Conservation (phyloP, 169 alveolate species). For the Theileria parva region DNA sequence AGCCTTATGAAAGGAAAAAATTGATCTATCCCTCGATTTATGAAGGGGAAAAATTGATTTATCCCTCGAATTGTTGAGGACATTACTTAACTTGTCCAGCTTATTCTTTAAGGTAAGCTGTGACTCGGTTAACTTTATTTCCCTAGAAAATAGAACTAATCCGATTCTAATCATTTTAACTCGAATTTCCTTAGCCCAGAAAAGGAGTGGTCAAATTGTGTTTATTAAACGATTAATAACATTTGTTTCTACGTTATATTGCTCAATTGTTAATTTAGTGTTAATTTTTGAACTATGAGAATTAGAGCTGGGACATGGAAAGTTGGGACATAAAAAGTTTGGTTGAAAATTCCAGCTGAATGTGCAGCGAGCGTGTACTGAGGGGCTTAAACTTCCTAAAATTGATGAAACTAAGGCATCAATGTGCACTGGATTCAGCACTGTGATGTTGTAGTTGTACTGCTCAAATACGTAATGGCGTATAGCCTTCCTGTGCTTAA, state of each 20-base stretch:
- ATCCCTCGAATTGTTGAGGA: neutral
- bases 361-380: constrained; percentile 53
- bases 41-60: constrained; percentile 4
- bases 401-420: constrained; percentile 25
- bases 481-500: constrained; percentile 76
- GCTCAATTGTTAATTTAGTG: constrained; percentile 16
- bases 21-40: neutral
- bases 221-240: constrained; percentile 4
- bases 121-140: constrained; percentile 5
- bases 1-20: neutral
- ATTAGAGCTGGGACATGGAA: too few species aligned
- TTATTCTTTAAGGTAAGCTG: constrained; percentile 4
- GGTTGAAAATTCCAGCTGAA: constrained; percentile 54
- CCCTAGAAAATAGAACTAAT: neutral
- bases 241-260: neutral
- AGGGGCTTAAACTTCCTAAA: constrained; percentile 43
- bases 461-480: constrained; percentile 78
- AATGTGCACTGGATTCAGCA: constrained; percentile 61
- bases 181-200: neutral
- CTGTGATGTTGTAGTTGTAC: constrained; percentile 66
- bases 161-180: neutral
- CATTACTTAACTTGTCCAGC: constrained; percentile 13
- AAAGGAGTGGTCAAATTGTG: neutral
- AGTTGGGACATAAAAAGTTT: too few species aligned
- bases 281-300: neutral